Evolutionary conservation across 352 stramenopile genomes (phyloP).

Genomic region (Globisporangium perplexum): DNA sequence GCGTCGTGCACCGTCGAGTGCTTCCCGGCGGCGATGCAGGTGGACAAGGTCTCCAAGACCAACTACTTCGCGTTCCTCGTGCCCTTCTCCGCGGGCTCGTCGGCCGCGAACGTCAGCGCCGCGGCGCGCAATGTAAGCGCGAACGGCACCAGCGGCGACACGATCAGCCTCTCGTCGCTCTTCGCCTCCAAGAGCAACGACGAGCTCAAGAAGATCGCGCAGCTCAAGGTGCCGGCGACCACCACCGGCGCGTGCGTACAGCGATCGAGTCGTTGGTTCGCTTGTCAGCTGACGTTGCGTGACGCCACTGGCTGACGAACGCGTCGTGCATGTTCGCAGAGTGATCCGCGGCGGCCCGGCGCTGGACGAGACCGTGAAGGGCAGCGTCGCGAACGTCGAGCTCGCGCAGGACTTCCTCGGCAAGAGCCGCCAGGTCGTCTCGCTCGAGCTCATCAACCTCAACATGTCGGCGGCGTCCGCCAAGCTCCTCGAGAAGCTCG

Average conservation of each 20-base stretch:
- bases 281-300: no score
- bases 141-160: not conserved
- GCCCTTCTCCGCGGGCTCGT: not conserved
- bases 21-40: not conserved
- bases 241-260: not conserved
- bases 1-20: not conserved
- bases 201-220: conserved; percentile 2
- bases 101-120: not conserved
- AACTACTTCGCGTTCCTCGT: conserved; percentile 1
- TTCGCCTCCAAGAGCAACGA: conserved; percentile 2
- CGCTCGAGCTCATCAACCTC: conserved; percentile 4
- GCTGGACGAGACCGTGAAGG: not conserved
- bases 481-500: not conserved
- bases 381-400: conserved; percentile 2
- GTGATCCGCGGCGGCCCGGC: not conserved
- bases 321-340: not conserved
- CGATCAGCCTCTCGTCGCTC: not conserved
- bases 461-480: not conserved
- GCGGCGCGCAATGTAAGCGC: not conserved
- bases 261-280: not conserved
- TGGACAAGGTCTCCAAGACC: not conserved
- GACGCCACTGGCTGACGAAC: no score
- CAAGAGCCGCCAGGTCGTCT: not conserved
- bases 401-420: conserved; percentile 2
- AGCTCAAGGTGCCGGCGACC: not conserved